Percentiles rank a stretch among this genome's conserved stretches.
Evolutionary conservation across 208 protist genomes (phyloP).

Genomic region (Leishmania braziliensis): DNA sequence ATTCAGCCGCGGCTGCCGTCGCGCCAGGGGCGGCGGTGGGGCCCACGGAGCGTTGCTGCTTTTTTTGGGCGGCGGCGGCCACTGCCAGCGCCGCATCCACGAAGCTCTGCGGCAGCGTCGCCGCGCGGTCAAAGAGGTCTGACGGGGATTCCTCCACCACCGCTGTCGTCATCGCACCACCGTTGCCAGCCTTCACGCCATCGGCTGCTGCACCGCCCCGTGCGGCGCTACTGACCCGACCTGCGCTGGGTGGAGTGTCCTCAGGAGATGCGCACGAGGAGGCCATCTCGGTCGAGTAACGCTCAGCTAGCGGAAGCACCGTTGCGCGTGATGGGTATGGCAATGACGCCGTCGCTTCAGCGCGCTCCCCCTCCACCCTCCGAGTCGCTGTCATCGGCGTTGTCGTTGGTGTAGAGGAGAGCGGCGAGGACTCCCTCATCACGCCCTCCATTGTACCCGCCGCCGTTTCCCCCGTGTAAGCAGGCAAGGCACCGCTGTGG

Average conservation of each 20-base stretch:
- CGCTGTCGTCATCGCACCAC: neutral
- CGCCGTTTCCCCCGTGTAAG: neutral
- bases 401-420: neutral
- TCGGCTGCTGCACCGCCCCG: neutral
- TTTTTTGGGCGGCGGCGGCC: conserved; percentile 19
- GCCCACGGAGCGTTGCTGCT: conserved; percentile 1
- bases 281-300: neutral
- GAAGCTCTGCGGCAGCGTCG: conserved; percentile 52
- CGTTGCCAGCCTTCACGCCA: neutral
- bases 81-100: conserved; percentile 51
- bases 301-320: neutral
- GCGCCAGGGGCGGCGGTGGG: too few relatives aligned
- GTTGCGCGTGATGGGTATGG: neutral
- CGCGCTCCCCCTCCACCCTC: neutral
- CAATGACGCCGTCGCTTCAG: neutral
- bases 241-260: neutral
- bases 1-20: neutral
- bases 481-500: neutral
- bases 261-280: neutral
- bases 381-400: neutral
- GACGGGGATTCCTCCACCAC: neutral
- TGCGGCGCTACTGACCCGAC: neutral
- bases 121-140: conserved; percentile 43
- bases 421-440: neutral
- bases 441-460: neutral